phyloP scores from a whole-genome alignment of 768 basidiomycete species.

The Holtermanniella nyarrowii region DNA sequence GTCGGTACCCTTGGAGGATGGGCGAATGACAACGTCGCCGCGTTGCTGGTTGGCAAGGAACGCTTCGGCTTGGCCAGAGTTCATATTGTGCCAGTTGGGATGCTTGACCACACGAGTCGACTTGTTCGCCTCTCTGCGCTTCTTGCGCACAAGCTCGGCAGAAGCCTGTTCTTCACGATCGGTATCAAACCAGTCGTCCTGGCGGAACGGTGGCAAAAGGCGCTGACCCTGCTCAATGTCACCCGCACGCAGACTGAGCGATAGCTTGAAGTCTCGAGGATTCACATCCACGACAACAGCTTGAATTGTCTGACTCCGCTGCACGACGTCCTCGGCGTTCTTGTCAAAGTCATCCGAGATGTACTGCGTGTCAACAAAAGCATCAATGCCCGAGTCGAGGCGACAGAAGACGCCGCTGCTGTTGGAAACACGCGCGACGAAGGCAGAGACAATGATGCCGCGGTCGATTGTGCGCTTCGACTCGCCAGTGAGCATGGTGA shows the following conservation, averaged over 20 bases:
- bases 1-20: conserved; percentile 83
- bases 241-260: conserved; percentile 56
- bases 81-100: conserved; percentile 95
- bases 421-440: conserved; percentile 49
- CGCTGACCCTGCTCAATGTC: conserved; percentile 17
- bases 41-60: conserved; percentile 81
- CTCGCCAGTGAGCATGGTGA: conserved; percentile 94
- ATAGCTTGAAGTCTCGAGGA: conserved; percentile 57
- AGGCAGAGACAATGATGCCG: conserved; percentile 61
- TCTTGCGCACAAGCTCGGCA: conserved; percentile 64
- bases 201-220: conserved; percentile 32
- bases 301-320: conserved; percentile 68
- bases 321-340: conserved; percentile 47
- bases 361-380: conserved; percentile 55
- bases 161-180: conserved; percentile 31
- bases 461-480: conserved; percentile 62
- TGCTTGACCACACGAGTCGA: conserved; percentile 86
- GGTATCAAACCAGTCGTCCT: conserved; percentile 36
- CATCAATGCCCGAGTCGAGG: conserved; percentile 91
- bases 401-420: conserved; percentile 58
- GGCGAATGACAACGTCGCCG: conserved; percentile 92
- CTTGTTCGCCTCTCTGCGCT: conserved; percentile 68
- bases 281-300: conserved; percentile 66
- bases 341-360: conserved; percentile 43
- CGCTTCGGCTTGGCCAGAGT: conserved; percentile 75